These are phyloP conservation scores for Penicillium coprophilum DNA, from an alignment of 495 filamentous ascomycete species.

Conservation along the genomic window DNA sequence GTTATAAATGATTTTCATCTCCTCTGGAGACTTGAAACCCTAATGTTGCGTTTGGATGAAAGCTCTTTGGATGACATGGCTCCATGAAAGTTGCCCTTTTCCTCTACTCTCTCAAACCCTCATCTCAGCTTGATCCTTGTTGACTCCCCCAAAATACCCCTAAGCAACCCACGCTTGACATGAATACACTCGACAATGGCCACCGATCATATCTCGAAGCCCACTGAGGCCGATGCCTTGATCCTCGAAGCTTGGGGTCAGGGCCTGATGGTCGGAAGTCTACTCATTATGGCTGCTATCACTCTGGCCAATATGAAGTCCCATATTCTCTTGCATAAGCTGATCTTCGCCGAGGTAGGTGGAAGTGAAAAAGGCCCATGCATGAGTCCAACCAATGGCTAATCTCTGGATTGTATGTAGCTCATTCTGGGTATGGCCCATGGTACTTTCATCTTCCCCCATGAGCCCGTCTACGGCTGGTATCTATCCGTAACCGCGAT, in stretches of 20 bases:
- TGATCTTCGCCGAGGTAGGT: slow-evolving; percentile 48
- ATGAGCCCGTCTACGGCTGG: slow-evolving; percentile 45
- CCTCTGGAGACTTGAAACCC: neutral
- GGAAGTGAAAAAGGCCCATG: neutral
- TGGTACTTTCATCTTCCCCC: slow-evolving; percentile 49
- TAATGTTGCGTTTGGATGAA: slow-evolving; percentile 6
- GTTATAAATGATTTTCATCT: neutral
- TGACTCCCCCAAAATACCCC: neutral
- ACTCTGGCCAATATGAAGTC: slow-evolving; percentile 46
- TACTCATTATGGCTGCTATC: slow-evolving; percentile 48
- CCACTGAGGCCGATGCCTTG: slow-evolving; percentile 36
- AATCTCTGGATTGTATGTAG: slow-evolving; percentile 13
- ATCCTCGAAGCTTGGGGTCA: slow-evolving; percentile 52
- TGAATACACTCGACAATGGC: slow-evolving; percentile 18
- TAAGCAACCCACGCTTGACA: neutral
- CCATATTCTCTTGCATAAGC: slow-evolving; percentile 44
- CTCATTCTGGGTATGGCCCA: slow-evolving; percentile 39
- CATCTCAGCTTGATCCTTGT: neutral
- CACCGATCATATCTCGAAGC: slow-evolving; percentile 26
- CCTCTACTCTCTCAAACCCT: neutral
- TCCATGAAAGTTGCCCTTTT: neutral
- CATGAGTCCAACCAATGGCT: neutral
- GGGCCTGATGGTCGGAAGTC: slow-evolving; percentile 47
- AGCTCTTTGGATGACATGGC: slow-evolving; percentile 8
- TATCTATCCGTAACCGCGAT: slow-evolving; percentile 48